Evolutionary conservation across 495 filamentous ascomycete species (phyloP), one percentile per base, ranked within the genome.

Genomic region (Talaromyces nanjingensis): DNA sequence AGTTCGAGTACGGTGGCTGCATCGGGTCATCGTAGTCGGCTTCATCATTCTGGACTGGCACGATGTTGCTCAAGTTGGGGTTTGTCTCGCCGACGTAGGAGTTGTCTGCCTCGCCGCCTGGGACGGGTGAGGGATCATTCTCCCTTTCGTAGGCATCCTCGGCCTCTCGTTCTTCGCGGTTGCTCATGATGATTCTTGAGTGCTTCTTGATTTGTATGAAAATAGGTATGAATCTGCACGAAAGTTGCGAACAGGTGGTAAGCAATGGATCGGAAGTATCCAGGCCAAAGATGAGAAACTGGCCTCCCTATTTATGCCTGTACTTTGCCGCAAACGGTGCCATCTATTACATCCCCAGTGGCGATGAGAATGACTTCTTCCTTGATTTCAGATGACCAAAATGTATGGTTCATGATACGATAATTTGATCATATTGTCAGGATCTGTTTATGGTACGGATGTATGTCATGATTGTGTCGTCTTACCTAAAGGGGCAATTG

Each of bases 91-190:
- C 27, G 16, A 63, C 60, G 60, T 73, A 73, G 0, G 66, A 62
- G 52, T 66, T 58, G 55, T 73, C 73, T 11, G 45, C 14, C 64
- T 60, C 18, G 60, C 11, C 14, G 66, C 66, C 4, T 12, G 69
- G 61, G 12, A 73, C 63, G 14, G 70, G 71, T 1, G 69, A 68
- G 12, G 58, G 0, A 60, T 75, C 73, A 49, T 70, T 73, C 45
- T 70, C 62, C 11, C 33, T 57, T 63, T 75, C 72, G 66, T 72
- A 73, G 49, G 1, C 1, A 60, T 73, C 73, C 52, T 75, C 73
- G 27, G 66, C 71, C 57, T 68, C 64, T 66, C 70, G 64, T 65
- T 75, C 68, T n/a, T 27, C 25, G 47, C 22, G 65, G 65, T 64
- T 70, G 14, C 69, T 66, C 70, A 71, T 73, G n/a, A 11, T 64